A percentile compares a stretch with the other conserved stretches of the same genome.
phyloP scores from a whole-genome alignment of 2,329 filamentous ascomycete genomes.

The Penicillium sp. region DNA sequence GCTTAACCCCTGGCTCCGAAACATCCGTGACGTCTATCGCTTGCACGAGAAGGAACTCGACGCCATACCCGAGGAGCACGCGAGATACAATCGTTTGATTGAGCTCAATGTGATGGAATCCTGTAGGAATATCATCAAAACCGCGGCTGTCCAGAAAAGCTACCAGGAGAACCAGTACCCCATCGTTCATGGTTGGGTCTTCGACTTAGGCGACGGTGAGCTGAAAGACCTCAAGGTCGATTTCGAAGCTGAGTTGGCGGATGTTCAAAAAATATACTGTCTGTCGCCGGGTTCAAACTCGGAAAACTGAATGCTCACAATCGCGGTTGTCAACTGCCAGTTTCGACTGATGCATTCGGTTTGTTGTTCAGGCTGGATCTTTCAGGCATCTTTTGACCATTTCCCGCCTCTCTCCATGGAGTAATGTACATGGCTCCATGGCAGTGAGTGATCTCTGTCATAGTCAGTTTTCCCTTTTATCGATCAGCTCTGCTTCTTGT shows the following conservation, averaged over 20 bases:
- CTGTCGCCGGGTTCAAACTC: neutral
- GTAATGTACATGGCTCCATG: neutral
- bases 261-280: constrained; percentile 22
- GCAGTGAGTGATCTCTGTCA: neutral
- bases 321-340: neutral
- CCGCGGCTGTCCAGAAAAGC: constrained; percentile 56
- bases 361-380: neutral
- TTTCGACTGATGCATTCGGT: neutral
- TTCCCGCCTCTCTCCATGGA: neutral
- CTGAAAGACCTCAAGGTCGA: constrained; percentile 64
- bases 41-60: constrained; percentile 67
- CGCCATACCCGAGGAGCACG: constrained; percentile 17
- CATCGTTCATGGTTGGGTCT: constrained; percentile 72
- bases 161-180: constrained; percentile 63
- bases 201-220: constrained; percentile 65
- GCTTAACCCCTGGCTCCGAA: constrained; percentile 66
- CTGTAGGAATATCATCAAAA: constrained; percentile 40
- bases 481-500: neutral
- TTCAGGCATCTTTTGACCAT: neutral
- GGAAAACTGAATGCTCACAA: neutral
- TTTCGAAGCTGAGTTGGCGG: constrained; percentile 53
- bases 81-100: constrained; percentile 27
- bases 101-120: constrained; percentile 33
- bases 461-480: neutral
- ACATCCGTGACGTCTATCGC: constrained; percentile 72